Evolutionary conservation across 257 asterid species (phyloP), one percentile per base, ranked within the genome.

Genomic region (Solanum gracilifrons): DNA sequence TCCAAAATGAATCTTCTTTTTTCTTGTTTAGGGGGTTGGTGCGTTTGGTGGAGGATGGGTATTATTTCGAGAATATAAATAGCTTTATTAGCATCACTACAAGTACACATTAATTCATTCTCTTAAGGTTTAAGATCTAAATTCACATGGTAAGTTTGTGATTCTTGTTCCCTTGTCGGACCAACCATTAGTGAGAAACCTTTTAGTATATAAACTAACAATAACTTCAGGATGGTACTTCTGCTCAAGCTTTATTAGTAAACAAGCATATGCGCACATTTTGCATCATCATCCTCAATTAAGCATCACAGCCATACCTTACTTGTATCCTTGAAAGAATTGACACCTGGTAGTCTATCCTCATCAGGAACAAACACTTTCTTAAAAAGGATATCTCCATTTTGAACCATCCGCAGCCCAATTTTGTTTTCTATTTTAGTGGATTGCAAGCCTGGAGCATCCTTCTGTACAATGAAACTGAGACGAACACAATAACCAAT

Each of bases 351-450:
- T 71, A 97, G 93, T 90, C 95, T 94, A 91, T 95, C 99, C 89
- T 97, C 99, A 76, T 97, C 98, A 73, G 98, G 98, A 83, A 96
- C 97, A 89, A 96, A 97, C 69, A 95, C 98, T 33, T 88, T 92
- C 87, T 96, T 92, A 92, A 96, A 27, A 35, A 97, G 89, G 88
- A 97, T 94, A 91, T 97, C 98, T 85, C 98, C 99, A 87, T 97
- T 97, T 90, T 97, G 99, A 87, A 97, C 98, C 20, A 94, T 94
- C 87, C 99, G 92, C 27, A 97, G 91, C 62, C 99, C 99, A 85
- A 96, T 95, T 92, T 97, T 97, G 88, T 96, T 97, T 62, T 94
- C 98, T 27, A 97, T 96, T 91, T 97, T 97, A 82, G 98, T 97
- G 62, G 96, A 95, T 93, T 93, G 94, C 89, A 97, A 89, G 76